Evolutionary conservation across 192 early-diverging fungal genomes (phyloP), one percentile per base, ranked within the genome.

Genomic region (Backusella tuberculispora): DNA sequence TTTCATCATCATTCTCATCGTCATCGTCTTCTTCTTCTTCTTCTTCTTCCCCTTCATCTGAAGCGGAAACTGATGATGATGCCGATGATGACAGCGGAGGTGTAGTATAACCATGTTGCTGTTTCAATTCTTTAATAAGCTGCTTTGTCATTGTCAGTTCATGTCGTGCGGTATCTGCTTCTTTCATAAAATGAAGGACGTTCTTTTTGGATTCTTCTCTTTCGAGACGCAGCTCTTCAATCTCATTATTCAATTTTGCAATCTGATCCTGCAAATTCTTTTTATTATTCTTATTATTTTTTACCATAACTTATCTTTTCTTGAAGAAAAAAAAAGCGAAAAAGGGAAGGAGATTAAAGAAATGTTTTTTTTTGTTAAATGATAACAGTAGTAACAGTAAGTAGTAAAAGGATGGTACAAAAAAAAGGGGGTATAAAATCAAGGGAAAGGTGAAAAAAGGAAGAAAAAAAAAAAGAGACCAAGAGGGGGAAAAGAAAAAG

Each of bases 151-250:
- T 37, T 43, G 15, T 19, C 5, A 72, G 21, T 14, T 72, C 71
- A 15, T 63, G 50, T 43, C 37, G 43, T n/a, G 63, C 44, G 7
- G 73, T 73, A 43, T 78, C 79, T 4, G 74, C 64, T 42, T 78
- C 74, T 56, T 75, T 66, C 8, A 73, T 56, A 13, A 73, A 69
- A 10, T 60, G 66, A 13, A 76, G 64, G 2, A 75, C 68, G 67
- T 72, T 75, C 43, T 76, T 72, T 46, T 67, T 65, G 1, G 63
- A 46, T 69, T 75, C 73, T 64, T 74, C 64, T 53, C 65, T 47
- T 56, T 79, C 70, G 4, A 75, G 29, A 63, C 40, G 63, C 13
- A 79, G 64, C 19, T 76, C 74, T 48, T 79, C 78, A 34, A 71
- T 26, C 40, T 79, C 74, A 60, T 74, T 65, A 45, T 67, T 71